These are phyloP conservation scores for Alternaria gaisen DNA, from an alignment of 2,329 filamentous ascomycete species.

Conservation along the genomic window DNA sequence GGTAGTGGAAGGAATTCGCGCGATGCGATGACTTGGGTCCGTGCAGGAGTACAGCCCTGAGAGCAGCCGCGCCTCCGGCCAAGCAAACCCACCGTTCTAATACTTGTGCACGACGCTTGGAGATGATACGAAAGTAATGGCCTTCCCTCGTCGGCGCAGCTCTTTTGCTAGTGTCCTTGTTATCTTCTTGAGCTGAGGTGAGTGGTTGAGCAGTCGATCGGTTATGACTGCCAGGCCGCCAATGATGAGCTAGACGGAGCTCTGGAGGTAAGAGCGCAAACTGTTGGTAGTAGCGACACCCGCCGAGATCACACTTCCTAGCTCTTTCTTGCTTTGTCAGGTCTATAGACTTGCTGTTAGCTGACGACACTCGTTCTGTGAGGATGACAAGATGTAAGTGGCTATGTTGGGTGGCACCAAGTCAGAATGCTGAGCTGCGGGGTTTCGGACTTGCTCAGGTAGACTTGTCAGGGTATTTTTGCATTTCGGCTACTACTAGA, in stretches of 20 bases:
- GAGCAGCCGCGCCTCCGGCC: slow-evolving; percentile 19
- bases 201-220: slow-evolving; percentile 21
- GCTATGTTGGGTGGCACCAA: slow-evolving; percentile 16
- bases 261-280: slow-evolving; percentile 20
- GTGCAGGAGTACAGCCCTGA: slow-evolving; percentile 33
- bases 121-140: slow-evolving; percentile 3
- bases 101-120: slow-evolving; percentile 7
- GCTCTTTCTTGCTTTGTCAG: slow-evolving; percentile 17
- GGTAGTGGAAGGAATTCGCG: slow-evolving; percentile 39
- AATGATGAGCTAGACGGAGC: slow-evolving; percentile 21
- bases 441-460: slow-evolving; percentile 14
- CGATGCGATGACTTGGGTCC: slow-evolving; percentile 33
- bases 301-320: slow-evolving; percentile 2
- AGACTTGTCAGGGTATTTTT: slow-evolving; percentile 16
- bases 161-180: slow-evolving; percentile 12
- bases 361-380: slow-evolving; percentile 8
- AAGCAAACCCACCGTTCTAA: slow-evolving; percentile 15
- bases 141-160: slow-evolving; percentile 11
- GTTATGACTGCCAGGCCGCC: slow-evolving; percentile 22
- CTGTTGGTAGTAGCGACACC: slow-evolving; percentile 3
- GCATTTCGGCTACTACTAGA: slow-evolving; percentile 30
- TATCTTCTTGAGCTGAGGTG: slow-evolving; percentile 13
- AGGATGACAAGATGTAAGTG: slow-evolving; percentile 11
- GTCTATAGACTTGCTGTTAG: slow-evolving; percentile 11
- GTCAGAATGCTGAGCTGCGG: slow-evolving; percentile 23